These are phyloP conservation scores for Xylaria intraflava DNA, from an alignment of 495 filamentous ascomycete genomes.

Conservation along the genomic window DNA sequence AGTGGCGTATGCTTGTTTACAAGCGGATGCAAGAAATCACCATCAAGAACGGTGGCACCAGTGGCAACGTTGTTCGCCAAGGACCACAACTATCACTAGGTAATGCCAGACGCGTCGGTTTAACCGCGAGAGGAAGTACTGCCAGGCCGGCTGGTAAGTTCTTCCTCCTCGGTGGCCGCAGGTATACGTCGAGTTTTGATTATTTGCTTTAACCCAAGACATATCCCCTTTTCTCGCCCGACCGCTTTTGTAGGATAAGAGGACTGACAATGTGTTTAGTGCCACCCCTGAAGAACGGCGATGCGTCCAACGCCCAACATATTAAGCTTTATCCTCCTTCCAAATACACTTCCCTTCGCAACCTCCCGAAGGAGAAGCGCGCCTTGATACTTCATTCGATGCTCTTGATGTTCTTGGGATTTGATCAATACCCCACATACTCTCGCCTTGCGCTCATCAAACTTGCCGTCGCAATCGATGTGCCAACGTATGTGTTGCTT, in stretches of 20 bases:
- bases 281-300: slow-evolving; percentile 19
- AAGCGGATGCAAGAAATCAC: slow-evolving; percentile 38
- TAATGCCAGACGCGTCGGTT: slow-evolving; percentile 18
- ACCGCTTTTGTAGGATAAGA: background rate
- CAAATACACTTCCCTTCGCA: slow-evolving; percentile 35
- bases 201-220: background rate
- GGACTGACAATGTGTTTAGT: slow-evolving; percentile 21
- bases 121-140: slow-evolving; percentile 17
- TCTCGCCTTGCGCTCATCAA: slow-evolving; percentile 69
- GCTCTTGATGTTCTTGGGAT: slow-evolving; percentile 65
- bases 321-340: slow-evolving; percentile 39
- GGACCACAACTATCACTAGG: slow-evolving; percentile 11
- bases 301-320: slow-evolving; percentile 34
- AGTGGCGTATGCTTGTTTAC: slow-evolving; percentile 35
- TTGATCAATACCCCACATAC: slow-evolving; percentile 74
- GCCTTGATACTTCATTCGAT: slow-evolving; percentile 51
- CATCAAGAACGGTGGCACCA: slow-evolving; percentile 24
- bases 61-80: slow-evolving; percentile 17
- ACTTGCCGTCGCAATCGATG: slow-evolving; percentile 58
- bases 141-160: slow-evolving; percentile 23
- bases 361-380: slow-evolving; percentile 38
- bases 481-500: slow-evolving; percentile 58
- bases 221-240: background rate
- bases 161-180: slow-evolving; percentile 15
- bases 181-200: slow-evolving; percentile 11